A percentile compares a stretch with the other conserved stretches of the same genome.
These are phyloP conservation scores for Tanozyma kutaoensis DNA, from an alignment of 805 yeast genomes.

Conservation along the genomic window DNA sequence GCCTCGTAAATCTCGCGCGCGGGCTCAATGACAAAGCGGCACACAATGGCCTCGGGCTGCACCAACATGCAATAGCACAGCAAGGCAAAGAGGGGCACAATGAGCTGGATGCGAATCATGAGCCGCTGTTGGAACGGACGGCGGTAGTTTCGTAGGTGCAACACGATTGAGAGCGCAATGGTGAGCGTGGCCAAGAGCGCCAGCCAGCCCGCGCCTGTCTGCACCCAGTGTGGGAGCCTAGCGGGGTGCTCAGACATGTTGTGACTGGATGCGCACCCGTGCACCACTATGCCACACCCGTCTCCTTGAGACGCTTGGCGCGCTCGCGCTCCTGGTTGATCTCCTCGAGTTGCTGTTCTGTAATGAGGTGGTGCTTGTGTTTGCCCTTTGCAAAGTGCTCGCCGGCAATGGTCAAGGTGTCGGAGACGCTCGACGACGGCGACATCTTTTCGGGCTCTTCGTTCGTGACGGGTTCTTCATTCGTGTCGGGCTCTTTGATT, in stretches of 20 bases:
- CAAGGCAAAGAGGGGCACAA: conserved; percentile 71
- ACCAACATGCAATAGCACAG: conserved; percentile 50
- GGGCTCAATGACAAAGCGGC: conserved; percentile 47
- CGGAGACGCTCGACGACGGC: too few relatives aligned
- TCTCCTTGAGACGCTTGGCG: conserved; percentile 3
- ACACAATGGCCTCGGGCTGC: conserved; percentile 26
- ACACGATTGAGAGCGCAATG: conserved; percentile 11
- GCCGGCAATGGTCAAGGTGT: too few relatives aligned
- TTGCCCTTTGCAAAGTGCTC: too few relatives aligned
- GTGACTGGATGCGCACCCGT: too few relatives aligned
- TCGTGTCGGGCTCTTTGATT: too few relatives aligned
- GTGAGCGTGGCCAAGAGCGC: conserved; percentile 10
- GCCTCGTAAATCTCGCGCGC: conserved; percentile 88
- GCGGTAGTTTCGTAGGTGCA: conserved; percentile 52
- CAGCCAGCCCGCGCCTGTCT: conserved; percentile 8
- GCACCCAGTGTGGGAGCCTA: conserved; percentile 10
- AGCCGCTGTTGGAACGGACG: conserved; percentile 83
- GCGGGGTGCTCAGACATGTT: background rate
- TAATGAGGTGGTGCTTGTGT: conserved; percentile 56
- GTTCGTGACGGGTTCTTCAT: too few relatives aligned
- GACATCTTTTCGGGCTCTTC: too few relatives aligned
- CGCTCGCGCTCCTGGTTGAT: conserved; percentile 18
- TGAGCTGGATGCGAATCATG: conserved; percentile 65
- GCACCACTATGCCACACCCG: background rate
- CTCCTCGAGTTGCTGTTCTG: conserved; percentile 45